Evolutionary conservation across 1,284 basidiomycete genomes (phyloP).

Genomic region (Tylopilus sp.): DNA sequence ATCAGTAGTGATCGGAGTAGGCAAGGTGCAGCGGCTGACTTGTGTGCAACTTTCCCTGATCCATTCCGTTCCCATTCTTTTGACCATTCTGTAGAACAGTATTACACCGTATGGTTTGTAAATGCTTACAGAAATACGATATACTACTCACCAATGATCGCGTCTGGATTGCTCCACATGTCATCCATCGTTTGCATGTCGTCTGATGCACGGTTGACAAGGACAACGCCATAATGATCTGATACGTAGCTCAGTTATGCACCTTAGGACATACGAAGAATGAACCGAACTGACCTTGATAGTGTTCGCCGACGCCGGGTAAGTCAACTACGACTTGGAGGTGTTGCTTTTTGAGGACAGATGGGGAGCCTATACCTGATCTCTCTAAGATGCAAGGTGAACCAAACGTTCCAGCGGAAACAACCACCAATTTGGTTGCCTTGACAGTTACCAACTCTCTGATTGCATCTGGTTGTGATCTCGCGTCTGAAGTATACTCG

Average conservation of each 20-base stretch:
- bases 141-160: too few relatives aligned
- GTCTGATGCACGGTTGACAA: too few relatives aligned
- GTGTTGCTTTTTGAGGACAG: slow-evolving; percentile 53
- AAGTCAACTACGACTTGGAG: slow-evolving; percentile 57
- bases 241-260: too few relatives aligned
- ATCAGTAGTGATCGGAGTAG: too few relatives aligned
- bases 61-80: slow-evolving; percentile 57
- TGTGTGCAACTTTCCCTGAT: slow-evolving; percentile 56
- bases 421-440: slow-evolving; percentile 58
- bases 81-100: slow-evolving; percentile 1
- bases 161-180: too few relatives aligned
- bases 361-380: slow-evolving; percentile 59
- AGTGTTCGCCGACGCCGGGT: slow-evolving; percentile 68
- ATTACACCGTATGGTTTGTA: too few relatives aligned
- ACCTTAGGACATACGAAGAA: too few relatives aligned
- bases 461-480: slow-evolving; percentile 34
- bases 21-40: too few relatives aligned
- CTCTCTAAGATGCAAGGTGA: slow-evolving; percentile 66
- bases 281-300: slow-evolving; percentile 52
- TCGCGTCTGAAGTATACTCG: slow-evolving; percentile 49
- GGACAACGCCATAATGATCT: too few relatives aligned
- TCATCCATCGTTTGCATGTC: too few relatives aligned
- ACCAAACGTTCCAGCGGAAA: slow-evolving; percentile 67
- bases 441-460: slow-evolving; percentile 39
- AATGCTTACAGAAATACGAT: too few relatives aligned